These are phyloP conservation scores for Mortierella sp. DNA, from an alignment of 371 early-diverging fungal species.

Conservation along the genomic window DNA sequence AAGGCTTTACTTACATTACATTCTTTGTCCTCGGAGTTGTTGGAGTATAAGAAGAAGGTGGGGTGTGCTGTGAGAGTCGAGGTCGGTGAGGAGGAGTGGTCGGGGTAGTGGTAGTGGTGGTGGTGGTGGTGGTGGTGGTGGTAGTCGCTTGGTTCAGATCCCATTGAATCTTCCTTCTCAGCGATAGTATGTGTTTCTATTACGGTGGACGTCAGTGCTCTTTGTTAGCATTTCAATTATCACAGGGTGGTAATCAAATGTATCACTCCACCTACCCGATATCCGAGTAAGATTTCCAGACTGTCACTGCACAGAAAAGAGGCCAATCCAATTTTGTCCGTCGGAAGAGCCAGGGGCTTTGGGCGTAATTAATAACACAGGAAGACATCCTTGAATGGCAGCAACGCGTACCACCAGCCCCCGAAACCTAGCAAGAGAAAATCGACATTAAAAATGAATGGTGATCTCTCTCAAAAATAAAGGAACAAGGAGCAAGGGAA, in stretches of 20 bases:
- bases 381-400: constrained; percentile 6
- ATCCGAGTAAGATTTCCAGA: too few species aligned
- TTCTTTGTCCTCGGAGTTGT: constrained; percentile 9
- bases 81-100: constrained; percentile 5
- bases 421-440: constrained; percentile 19
- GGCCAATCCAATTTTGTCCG: too few species aligned
- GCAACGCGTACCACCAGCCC: constrained; percentile 1
- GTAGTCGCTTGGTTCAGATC: too few species aligned
- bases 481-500: background rate
- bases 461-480: constrained; percentile 7
- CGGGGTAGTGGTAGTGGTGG: background rate
- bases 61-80: constrained; percentile 2
- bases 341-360: too few species aligned
- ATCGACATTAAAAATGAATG: constrained; percentile 5
- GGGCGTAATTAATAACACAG: too few species aligned
- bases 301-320: too few species aligned
- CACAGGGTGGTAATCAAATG: too few species aligned
- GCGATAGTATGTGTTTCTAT: constrained; percentile 20
- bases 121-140: too few species aligned
- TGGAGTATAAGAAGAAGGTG: constrained; percentile 13
- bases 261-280: too few species aligned
- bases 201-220: too few species aligned
- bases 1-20: constrained; percentile 9
- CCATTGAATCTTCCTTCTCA: constrained; percentile 6
- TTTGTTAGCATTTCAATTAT: too few species aligned